These are phyloP conservation scores for Puccinia coronata DNA, from an alignment of 1,284 basidiomycete genomes.

Conservation along the genomic window DNA sequence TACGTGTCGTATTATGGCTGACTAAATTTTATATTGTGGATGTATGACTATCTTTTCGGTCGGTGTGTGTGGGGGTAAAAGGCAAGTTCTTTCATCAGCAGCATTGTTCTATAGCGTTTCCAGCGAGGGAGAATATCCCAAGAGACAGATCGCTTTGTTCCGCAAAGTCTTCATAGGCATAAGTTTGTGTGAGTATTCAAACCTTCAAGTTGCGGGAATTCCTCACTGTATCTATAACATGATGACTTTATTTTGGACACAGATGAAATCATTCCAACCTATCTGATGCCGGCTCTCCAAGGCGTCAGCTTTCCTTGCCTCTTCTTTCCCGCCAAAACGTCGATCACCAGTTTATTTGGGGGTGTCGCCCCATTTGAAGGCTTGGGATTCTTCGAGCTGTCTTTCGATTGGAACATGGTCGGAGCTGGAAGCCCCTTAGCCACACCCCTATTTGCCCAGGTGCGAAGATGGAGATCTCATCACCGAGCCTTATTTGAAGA, in stretches of 20 bases:
- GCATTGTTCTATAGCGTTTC: conserved; percentile 26
- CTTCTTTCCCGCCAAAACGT: not conserved
- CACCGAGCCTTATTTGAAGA: not conserved
- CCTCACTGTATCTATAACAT: too few species aligned
- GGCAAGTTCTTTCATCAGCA: conserved; percentile 14
- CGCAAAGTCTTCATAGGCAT: conserved; percentile 34
- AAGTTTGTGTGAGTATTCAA: conserved; percentile 31
- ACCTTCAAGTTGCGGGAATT: not conserved
- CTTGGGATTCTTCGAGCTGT: conserved; percentile 35
- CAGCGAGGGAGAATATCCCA: not conserved
- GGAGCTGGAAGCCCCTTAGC: conserved; percentile 13
- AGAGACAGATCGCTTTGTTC: conserved; percentile 26
- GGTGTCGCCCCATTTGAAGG: conserved; percentile 28
- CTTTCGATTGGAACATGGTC: conserved; percentile 25
- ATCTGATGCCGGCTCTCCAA: conserved; percentile 28
- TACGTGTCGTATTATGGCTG: not conserved
- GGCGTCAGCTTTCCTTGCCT: conserved; percentile 32
- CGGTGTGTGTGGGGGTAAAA: too few species aligned
- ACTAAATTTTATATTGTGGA: not conserved
- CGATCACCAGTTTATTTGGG: conserved; percentile 33
- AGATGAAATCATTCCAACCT: conserved; percentile 38
- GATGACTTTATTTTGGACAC: not conserved
- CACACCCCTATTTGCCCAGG: conserved; percentile 6
- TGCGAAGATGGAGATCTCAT: not conserved
- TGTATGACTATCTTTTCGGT: too few species aligned